Base-by-base conservation (phyloP, 2,329 filamentous ascomycete genomes). In the Aspergillus floridensis region DNA sequence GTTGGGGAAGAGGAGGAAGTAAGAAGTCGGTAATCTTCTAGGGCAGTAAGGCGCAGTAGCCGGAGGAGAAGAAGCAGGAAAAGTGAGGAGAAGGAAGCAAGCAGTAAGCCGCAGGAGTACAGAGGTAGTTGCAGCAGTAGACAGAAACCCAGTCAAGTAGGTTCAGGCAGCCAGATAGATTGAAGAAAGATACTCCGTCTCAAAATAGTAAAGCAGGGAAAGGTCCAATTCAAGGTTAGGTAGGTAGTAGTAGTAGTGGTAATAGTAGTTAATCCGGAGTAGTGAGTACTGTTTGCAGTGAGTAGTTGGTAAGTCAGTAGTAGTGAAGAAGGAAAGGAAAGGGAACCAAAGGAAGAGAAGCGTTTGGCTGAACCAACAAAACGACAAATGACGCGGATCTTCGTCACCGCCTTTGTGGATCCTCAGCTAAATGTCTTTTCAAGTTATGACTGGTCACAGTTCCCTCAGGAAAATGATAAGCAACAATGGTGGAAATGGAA, bases 361-460 rank as follows among this genome's bases (percentile, higher is more conserved):
- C 53, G 50, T 51, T 53, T 51, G 56, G 59, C 53, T 49, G 56
- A 55, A 57, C 59, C 51, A 59, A 51, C 56, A 53, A 59, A 51
- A 54, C 16, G 38, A 44, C 5, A 16, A 63, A 64, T 64, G 60
- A 66, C 59, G 65, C 60, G 60, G 64, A 66, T 67, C 63, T 47
- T 47, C 64, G 63, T 67, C 64, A 67, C 65, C 65, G 65, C 65
- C 64, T 65, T 65, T 53, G 59, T 59, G 41, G 49, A 16, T 44
- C 38, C 16, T 19, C 14, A 41, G 38, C 16, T 41, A 16, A 7
- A 7, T 26, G 38, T 44, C 16, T 19, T 8, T 44, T 16, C 32
- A 16, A 16, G 11, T 35, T 35, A 16, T 35, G 32, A 35, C 32
- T 35, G 32, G 32, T 35, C 32, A 16, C 11, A 4, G 10, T 35